Percentiles rank a stretch among this genome's conserved stretches.
phyloP scores from a whole-genome alignment of 2,329 filamentous ascomycete species.

The Rhynchosporium graminicola region DNA sequence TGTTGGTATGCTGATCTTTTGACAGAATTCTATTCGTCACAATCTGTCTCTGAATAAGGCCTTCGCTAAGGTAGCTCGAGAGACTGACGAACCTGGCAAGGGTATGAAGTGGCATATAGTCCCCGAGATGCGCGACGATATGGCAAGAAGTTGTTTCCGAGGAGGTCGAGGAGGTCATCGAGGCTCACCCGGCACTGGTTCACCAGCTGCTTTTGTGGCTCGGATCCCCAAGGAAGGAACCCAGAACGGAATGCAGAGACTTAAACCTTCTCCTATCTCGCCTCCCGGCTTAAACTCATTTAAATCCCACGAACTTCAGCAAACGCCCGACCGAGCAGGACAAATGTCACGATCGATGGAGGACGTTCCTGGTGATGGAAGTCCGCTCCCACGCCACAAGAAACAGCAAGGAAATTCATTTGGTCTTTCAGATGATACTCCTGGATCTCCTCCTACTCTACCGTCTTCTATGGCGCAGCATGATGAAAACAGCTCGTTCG shows the following conservation, averaged over 20 bases:
- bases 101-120: slow-evolving; percentile 99
- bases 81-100: slow-evolving; percentile 94
- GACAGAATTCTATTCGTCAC: slow-evolving; percentile 90
- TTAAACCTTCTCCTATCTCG: slow-evolving; percentile 57
- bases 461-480: slow-evolving; percentile 60
- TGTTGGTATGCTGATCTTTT: slow-evolving; percentile 6
- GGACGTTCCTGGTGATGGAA: slow-evolving; percentile 51
- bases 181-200: slow-evolving; percentile 63
- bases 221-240: slow-evolving; percentile 47
- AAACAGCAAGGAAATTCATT: slow-evolving; percentile 47
- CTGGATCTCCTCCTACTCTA: slow-evolving; percentile 58
- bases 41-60: slow-evolving; percentile 94
- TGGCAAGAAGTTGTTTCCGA: slow-evolving; percentile 60
- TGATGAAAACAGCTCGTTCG: slow-evolving; percentile 59
- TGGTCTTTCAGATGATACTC: slow-evolving; percentile 51
- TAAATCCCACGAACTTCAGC: slow-evolving; percentile 47
- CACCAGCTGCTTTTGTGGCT: slow-evolving; percentile 45
- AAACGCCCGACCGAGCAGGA: slow-evolving; percentile 58
- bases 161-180: slow-evolving; percentile 64
- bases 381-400: slow-evolving; percentile 61
- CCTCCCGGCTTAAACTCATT: slow-evolving; percentile 53
- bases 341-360: slow-evolving; percentile 38
- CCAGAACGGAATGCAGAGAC: slow-evolving; percentile 51
- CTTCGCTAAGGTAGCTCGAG: slow-evolving; percentile 89
- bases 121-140: slow-evolving; percentile 80